phyloP scores from a whole-genome alignment of 352 stramenopile genomes.

The Lagenidium sp. region DNA sequence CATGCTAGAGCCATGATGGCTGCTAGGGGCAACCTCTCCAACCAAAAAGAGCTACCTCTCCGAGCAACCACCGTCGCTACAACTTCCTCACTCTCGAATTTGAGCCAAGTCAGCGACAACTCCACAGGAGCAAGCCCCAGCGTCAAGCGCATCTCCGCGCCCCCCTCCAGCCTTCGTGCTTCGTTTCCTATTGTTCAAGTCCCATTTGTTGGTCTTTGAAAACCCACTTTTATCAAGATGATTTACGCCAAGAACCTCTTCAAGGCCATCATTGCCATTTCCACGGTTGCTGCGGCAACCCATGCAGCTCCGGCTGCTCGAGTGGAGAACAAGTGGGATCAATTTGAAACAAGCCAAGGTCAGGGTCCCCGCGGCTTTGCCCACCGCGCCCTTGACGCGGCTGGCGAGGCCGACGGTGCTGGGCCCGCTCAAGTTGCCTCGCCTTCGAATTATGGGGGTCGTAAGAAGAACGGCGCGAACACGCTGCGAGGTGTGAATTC shows the following conservation, averaged over 20 bases:
- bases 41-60: not conserved
- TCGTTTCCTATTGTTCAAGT: too few species aligned
- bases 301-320: slow-evolving; percentile 13
- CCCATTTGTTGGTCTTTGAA: too few species aligned
- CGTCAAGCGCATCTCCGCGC: slow-evolving; percentile 5
- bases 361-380: slow-evolving; percentile 19
- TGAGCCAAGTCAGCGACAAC: slow-evolving; percentile 12
- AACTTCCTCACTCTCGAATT: slow-evolving; percentile 11
- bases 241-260: slow-evolving; percentile 55
- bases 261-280: slow-evolving; percentile 44
- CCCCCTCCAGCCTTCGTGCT: slow-evolving; percentile 7
- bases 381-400: slow-evolving; percentile 18
- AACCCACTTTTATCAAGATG: slow-evolving; percentile 35
- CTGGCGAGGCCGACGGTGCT: slow-evolving; percentile 13
- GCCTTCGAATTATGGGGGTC: slow-evolving; percentile 26
- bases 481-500: slow-evolving; percentile 29
- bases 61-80: not conserved
- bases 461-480: slow-evolving; percentile 22
- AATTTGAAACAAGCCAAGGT: slow-evolving; percentile 6
- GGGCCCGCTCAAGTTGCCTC: slow-evolving; percentile 16
- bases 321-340: slow-evolving; percentile 14
- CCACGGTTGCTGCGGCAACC: slow-evolving; percentile 26
- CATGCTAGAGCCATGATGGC: too few species aligned
- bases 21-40: too few species aligned
- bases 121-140: slow-evolving; percentile 5